Percentiles rank a stretch among this genome's conserved stretches.
These are phyloP conservation scores for Aegilops bicornis DNA, from an alignment of 176 grass and related monocot species.

Conservation along the genomic window DNA sequence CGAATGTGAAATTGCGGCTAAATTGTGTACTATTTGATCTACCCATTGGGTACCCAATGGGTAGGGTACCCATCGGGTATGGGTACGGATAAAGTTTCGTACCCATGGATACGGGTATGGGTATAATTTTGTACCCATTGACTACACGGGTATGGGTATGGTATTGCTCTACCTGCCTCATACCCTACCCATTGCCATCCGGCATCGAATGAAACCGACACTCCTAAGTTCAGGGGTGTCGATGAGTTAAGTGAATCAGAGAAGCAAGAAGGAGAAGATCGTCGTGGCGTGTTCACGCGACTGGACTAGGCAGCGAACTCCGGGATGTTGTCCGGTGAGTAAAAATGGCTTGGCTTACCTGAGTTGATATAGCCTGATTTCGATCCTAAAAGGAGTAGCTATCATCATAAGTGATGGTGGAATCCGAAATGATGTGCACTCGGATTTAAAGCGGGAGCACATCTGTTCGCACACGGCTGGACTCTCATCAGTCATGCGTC, in stretches of 20 bases:
- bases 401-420: neutral
- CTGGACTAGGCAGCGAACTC: neutral
- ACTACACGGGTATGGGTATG: too few relatives aligned
- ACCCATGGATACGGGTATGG: too few relatives aligned
- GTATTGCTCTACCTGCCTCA: too few relatives aligned
- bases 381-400: neutral
- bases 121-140: too few relatives aligned
- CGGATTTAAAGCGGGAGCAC: neutral
- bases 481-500: neutral
- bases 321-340: neutral
- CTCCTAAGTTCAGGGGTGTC: neutral
- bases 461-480: neutral
- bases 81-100: too few relatives aligned
- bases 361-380: too few relatives aligned
- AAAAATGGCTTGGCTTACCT: neutral
- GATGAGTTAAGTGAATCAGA: neutral
- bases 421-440: slow-evolving; percentile 22
- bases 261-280: neutral
- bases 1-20: too few relatives aligned
- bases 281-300: neutral
- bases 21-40: too few relatives aligned
- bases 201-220: neutral
- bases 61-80: too few relatives aligned
- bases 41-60: too few relatives aligned
- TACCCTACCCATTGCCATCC: too few relatives aligned